Evolutionary conservation across 164 flowering plant genomes (phyloP).

Genomic region (Macadamia integrifolia): DNA sequence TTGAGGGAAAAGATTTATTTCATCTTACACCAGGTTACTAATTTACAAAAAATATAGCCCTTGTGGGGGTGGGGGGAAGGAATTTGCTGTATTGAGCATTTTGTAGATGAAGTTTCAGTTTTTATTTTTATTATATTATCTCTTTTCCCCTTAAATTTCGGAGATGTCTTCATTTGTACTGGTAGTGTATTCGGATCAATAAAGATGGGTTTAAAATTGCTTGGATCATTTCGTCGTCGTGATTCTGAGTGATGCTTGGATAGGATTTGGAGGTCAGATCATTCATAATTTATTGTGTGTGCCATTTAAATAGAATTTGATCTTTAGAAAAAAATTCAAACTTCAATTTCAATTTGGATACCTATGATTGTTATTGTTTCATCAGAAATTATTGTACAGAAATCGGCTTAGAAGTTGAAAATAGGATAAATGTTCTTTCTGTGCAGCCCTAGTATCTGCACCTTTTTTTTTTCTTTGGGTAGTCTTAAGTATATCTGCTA

Average conservation of each 20-base stretch:
- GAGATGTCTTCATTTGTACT: slow-evolving; percentile 31
- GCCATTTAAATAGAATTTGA: too few relatives aligned
- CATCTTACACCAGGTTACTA: slow-evolving; percentile 17
- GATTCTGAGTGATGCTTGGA: background rate
- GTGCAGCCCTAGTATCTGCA: too few relatives aligned
- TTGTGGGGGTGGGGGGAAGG: background rate
- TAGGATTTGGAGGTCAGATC: too few relatives aligned
- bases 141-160: background rate
- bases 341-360: too few relatives aligned
- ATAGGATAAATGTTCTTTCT: too few relatives aligned
- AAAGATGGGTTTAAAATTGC: slow-evolving; percentile 18
- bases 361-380: too few relatives aligned
- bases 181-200: slow-evolving; percentile 23
- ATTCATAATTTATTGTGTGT: too few relatives aligned
- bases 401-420: too few relatives aligned
- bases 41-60: slow-evolving; percentile 21
- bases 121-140: background rate
- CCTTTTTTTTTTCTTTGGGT: too few relatives aligned
- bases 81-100: slow-evolving; percentile 25
- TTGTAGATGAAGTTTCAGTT: slow-evolving; percentile 28
- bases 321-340: too few relatives aligned
- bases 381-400: too few relatives aligned
- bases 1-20: background rate
- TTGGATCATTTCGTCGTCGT: background rate
- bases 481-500: too few relatives aligned